Evolutionary conservation across 257 asterid species (phyloP).

Genomic region (Nicotiana tabacum): DNA sequence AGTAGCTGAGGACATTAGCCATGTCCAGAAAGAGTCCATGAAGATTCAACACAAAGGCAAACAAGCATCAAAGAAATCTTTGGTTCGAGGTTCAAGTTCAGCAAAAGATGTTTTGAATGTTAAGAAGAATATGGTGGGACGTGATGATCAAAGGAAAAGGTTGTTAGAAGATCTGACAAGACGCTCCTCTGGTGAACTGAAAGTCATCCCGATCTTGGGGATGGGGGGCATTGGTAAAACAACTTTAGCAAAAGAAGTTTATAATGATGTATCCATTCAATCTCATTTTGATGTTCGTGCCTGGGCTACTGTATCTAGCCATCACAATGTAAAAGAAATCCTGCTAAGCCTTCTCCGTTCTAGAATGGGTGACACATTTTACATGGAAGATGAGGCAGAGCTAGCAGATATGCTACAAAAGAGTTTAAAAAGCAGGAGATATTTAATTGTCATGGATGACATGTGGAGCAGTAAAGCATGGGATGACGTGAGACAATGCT

Average conservation of each 20-base stretch:
- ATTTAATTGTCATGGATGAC: slow-evolving; percentile 20
- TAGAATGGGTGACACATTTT: background rate
- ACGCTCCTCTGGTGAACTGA: background rate
- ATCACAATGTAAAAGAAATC: background rate
- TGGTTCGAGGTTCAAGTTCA: background rate
- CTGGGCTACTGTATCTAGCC: slow-evolving; percentile 4
- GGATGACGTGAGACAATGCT: background rate
- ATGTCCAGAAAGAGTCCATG: too few species aligned
- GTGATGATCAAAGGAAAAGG: background rate
- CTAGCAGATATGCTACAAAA: background rate
- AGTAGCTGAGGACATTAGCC: too few species aligned
- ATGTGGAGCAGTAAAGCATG: slow-evolving; percentile 8
- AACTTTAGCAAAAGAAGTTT: slow-evolving; percentile 10
- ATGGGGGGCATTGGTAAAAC: slow-evolving; percentile 21
- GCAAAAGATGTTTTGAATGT: background rate
- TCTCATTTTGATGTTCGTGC: slow-evolving; percentile 10
- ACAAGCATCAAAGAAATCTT: too few species aligned
- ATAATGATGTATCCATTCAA: background rate
- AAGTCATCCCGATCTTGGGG: slow-evolving; percentile 6
- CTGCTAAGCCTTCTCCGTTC: background rate
- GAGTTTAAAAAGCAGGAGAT: background rate
- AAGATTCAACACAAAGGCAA: too few species aligned
- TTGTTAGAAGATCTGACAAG: background rate
- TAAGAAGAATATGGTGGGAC: background rate
- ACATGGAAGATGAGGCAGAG: too few species aligned